These are phyloP conservation scores for Zychaea mexicana DNA, from an alignment of 371 early-diverging fungal genomes.

Conservation along the genomic window DNA sequence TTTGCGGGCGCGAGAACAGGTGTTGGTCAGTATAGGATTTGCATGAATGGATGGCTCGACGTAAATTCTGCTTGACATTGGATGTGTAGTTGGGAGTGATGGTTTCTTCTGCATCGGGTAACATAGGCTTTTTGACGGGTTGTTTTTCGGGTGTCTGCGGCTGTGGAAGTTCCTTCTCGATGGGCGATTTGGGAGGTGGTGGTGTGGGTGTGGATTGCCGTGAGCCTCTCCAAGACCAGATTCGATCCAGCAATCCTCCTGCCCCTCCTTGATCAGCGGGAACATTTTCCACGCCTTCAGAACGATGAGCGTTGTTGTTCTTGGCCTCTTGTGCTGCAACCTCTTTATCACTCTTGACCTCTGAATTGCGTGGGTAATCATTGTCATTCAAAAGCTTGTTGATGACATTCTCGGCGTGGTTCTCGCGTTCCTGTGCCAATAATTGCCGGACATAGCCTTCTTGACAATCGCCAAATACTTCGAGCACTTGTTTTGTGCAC, in stretches of 20 bases:
- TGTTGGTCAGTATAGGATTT: conserved; percentile 52
- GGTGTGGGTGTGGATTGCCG: conserved; percentile 3
- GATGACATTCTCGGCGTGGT: conserved; percentile 64
- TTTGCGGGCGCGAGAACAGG: conserved; percentile 45
- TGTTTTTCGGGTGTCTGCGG: neutral
- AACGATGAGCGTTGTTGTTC: neutral
- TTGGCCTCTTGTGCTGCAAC: neutral
- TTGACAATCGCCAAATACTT: conserved; percentile 75
- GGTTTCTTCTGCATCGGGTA: conserved; percentile 39
- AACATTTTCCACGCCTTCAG: neutral
- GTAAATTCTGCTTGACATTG: conserved; percentile 51
- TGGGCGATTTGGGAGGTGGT: conserved; percentile 8
- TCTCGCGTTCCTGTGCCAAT: conserved; percentile 51
- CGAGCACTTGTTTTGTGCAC: conserved; percentile 49
- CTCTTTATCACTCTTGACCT: conserved; percentile 1
- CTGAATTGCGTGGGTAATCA: conserved; percentile 54
- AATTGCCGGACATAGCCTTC: conserved; percentile 59
- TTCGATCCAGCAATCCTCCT: conserved; percentile 29
- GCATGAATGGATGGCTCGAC: conserved; percentile 56
- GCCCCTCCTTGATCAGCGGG: neutral
- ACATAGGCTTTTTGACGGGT: conserved; percentile 26
- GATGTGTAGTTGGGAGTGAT: conserved; percentile 54
- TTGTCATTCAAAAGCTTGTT: conserved; percentile 56
- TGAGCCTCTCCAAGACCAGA: conserved; percentile 29
- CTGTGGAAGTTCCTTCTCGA: neutral